These are phyloP conservation scores for Hysterangium stoloniferum DNA, from an alignment of 768 basidiomycete species.

Conservation along the genomic window DNA sequence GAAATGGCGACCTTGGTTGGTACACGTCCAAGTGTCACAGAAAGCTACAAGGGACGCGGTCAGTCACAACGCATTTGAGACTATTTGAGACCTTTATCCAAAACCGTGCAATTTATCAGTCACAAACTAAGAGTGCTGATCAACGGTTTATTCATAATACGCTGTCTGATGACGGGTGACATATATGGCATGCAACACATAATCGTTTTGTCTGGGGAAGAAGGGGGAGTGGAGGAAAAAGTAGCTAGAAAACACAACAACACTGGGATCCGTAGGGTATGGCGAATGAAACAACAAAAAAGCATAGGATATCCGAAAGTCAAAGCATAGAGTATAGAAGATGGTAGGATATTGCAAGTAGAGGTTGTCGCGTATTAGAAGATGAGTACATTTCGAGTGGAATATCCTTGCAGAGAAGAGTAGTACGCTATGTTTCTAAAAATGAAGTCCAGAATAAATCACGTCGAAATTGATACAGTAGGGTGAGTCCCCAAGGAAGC, in stretches of 20 bases:
- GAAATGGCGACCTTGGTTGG: no score
- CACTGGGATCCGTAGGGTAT: conserved; percentile 8
- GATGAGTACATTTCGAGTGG: neutral
- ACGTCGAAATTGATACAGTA: conserved; percentile 13
- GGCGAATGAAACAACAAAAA: conserved; percentile 1
- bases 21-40: no score
- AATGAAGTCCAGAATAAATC: conserved; percentile 10
- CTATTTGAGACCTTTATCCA: no score
- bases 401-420: neutral
- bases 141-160: no score
- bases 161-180: no score
- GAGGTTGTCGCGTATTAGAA: neutral
- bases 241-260: conserved; percentile 7
- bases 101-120: no score
- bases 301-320: conserved; percentile 1
- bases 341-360: neutral
- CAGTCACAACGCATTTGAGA: no score
- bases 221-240: neutral
- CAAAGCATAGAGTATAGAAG: neutral
- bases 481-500: neutral
- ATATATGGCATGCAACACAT: no score
- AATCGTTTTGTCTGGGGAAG: neutral
- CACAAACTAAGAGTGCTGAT: no score
- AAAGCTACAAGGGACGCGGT: no score
- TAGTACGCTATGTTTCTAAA: neutral